Evolutionary conservation across 2,329 filamentous ascomycete species (phyloP), one percentile per base, ranked within the genome.

Genomic region (Pseudocercospora fijiensis): DNA sequence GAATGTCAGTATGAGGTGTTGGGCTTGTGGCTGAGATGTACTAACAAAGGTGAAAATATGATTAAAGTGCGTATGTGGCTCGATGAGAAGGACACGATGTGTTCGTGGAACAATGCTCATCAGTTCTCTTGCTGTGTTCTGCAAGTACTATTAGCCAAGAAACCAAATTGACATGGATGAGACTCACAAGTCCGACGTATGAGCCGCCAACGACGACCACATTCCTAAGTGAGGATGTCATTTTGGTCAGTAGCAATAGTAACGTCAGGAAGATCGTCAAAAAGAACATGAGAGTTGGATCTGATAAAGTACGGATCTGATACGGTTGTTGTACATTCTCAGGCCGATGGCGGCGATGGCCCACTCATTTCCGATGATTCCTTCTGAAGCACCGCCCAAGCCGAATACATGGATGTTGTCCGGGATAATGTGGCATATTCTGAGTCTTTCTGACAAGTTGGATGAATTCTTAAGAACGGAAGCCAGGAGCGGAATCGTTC

Each of bases 41-140:
- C 65, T 49, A 9, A 68, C 64, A 28, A 70, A 67, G 10, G 66
- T 64, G 63, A 70, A 70, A 20, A 69, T 65, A 52, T 70, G 67
- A 28, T 70, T 65, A 37, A 70, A 70, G 37, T 69, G 65, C 5
- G 45, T 62, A 58, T 67, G 66, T 9, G 66, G 65, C 47, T 70
- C 68, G 24, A 70, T 63, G 16, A 70, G 63, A 13, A 70, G 61
- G n/a, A 70, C 67, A 24, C 63, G 55, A 51, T 67, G 58, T 1
- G 57, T 64, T 11, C 59, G 53, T 5, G 62, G 68, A 11, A 67
- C 13, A 5, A 62, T 62, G 55, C 61, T 64, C 67, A 69, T 69
- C 24, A 69, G 57, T 24, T 69, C 62, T 52, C 67, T 45, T 3
- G 61, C 65, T 20, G 67, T 58, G 10, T 64, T 64, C 66, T 68